Base-by-base conservation (phyloP, 2,329 filamentous ascomycete genomes). In the Xylariaceae sp. region DNA sequence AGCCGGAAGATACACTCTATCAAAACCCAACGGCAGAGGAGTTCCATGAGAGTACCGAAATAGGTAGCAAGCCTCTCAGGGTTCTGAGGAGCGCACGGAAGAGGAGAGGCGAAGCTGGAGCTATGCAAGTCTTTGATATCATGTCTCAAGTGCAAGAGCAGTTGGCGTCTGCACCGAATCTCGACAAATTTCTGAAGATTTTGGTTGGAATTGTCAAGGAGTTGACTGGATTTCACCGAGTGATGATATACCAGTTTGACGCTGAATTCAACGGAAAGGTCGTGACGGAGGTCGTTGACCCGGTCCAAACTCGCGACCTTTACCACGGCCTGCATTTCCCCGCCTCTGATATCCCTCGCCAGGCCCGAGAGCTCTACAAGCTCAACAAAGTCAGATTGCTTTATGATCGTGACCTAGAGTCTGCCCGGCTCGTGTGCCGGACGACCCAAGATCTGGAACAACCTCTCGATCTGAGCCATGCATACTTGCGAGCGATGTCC, bases 201-300 rank as follows among this genome's bases (percentile, higher is more conserved):
- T 67, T 93, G 3, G 86, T 92, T 0, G 89, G 89, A 0, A 85
- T 95, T 6, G 80, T 95, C 25, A 95, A 94, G 60, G 90, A 95
- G 59, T 64, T 95, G 39, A 94, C 89, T 0, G 89, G 90, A 0
- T 95, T 95, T 53, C 90, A 95, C 60, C 85, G 90, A 11, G 88
- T 95, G 38, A 91, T 95, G 87, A 78, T 95, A 2, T 95, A 95
- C 59, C 88, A 95, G 63, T 95, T 95, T 53, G 90, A 95, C 63
- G 73, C 82, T 4, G 67, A 75, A 1, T 93, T 85, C 73, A 95
- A 94, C 56, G 90, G 89, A 16, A 83, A 86, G 45, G 89, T 95
- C 1, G 89, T 95, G 4, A 89, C 89, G 1, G 90, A 95, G 62
- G 71, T 95, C 10, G 86, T 95, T 7, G 87, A 95, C 61, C 86